phyloP scores from a whole-genome alignment of 495 filamentous ascomycete genomes.

The Aspergillus saccharolyticus region DNA sequence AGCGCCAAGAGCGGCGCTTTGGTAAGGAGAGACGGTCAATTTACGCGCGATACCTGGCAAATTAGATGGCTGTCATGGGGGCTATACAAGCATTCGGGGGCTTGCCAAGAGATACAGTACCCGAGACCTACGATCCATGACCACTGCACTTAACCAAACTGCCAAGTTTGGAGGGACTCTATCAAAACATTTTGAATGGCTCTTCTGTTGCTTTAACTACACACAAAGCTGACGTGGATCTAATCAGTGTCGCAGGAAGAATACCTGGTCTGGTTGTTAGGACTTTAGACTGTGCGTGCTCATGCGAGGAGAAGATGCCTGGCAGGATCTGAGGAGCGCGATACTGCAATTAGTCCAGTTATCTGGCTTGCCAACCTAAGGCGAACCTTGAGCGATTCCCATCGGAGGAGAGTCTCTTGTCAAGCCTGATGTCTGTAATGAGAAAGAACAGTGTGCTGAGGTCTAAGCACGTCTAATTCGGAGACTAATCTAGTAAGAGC shows the following conservation, averaged over 20 bases:
- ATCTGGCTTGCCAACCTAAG: not conserved
- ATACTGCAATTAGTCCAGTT: not conserved
- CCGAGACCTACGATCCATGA: not conserved
- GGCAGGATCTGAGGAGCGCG: not conserved
- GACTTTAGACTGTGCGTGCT: not conserved
- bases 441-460: not conserved
- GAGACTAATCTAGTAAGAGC: not conserved
- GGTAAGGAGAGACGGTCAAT: not conserved
- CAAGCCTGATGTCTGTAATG: not conserved
- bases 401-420: not conserved
- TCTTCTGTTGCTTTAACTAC: not conserved
- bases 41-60: not conserved
- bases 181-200: too few relatives aligned
- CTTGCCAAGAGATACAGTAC: not conserved
- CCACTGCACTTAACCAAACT: not conserved
- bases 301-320: not conserved
- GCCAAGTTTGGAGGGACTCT: not conserved
- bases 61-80: not conserved
- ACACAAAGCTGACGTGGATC: not conserved
- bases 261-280: not conserved
- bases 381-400: not conserved
- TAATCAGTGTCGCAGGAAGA: not conserved
- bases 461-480: not conserved
- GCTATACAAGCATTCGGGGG: not conserved
- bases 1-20: not conserved